phyloP scores from a whole-genome alignment of 106 monocot species.

The Dendrobium chrysotoxum region DNA sequence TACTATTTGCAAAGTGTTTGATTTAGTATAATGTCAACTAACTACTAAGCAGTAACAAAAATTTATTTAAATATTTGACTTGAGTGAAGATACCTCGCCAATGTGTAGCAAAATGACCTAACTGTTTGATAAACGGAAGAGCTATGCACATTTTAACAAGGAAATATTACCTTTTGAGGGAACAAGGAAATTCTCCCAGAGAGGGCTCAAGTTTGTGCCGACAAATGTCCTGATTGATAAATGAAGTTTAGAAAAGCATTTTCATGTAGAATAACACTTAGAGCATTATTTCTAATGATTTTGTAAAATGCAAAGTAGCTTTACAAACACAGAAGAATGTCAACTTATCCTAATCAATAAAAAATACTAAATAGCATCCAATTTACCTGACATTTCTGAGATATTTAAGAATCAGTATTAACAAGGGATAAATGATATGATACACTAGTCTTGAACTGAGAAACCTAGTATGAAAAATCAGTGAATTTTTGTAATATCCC shows the following conservation, averaged over 20 bases:
- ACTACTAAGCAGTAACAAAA: background rate
- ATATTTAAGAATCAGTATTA: constrained; percentile 1
- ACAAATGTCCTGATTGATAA: constrained; percentile 53
- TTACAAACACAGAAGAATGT: background rate
- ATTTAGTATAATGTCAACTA: background rate
- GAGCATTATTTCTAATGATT: background rate
- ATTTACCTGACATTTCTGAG: background rate
- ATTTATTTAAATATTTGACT: background rate
- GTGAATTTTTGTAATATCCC: background rate
- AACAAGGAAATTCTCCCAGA: constrained; percentile 59
- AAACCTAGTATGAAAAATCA: background rate
- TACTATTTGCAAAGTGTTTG: background rate
- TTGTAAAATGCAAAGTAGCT: background rate
- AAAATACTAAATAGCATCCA: background rate
- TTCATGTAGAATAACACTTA: background rate
- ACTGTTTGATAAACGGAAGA: background rate
- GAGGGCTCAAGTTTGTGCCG: constrained; percentile 64
- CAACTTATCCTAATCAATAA: background rate
- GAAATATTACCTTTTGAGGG: constrained; percentile 41
- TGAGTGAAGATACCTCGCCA: no score
- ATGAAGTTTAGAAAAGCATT: constrained; percentile 1
- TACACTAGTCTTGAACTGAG: background rate
- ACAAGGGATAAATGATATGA: background rate
- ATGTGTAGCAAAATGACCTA: background rate
- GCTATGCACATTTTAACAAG: background rate